Evolutionary conservation across 305 asterid species (phyloP).

Genomic region (Fraxinus paxiana): DNA sequence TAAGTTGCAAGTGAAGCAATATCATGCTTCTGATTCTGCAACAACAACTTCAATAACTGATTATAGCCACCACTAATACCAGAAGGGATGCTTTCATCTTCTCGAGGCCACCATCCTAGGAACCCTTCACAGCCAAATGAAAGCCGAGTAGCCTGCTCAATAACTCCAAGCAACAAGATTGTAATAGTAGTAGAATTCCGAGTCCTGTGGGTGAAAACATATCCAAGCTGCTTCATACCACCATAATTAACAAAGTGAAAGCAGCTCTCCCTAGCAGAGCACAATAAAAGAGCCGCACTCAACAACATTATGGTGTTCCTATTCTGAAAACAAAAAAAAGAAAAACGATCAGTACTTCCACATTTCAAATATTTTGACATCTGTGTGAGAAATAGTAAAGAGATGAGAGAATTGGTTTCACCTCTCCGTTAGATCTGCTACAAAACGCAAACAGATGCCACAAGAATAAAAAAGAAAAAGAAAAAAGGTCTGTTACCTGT

Average conservation of each 20-base stretch:
- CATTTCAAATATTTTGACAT: not conserved
- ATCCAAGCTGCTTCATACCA: constrained; percentile 88
- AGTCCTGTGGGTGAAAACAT: constrained; percentile 42
- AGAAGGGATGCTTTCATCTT: constrained; percentile 66
- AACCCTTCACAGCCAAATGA: constrained; percentile 95
- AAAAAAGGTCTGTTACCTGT: constrained; percentile 45
- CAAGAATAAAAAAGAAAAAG: constrained; percentile 2
- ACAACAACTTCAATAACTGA: constrained; percentile 70
- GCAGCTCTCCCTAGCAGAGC: constrained; percentile 87
- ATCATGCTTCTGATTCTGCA: constrained; percentile 83
- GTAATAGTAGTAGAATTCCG: constrained; percentile 51
- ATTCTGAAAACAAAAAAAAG: constrained; percentile 42
- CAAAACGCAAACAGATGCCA: constrained; percentile 14
- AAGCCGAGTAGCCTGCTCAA: constrained; percentile 82
- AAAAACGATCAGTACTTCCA: constrained; percentile 16
- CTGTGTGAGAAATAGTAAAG: constrained; percentile 10
- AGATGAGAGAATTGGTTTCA: constrained; percentile 12
- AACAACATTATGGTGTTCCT: constrained; percentile 66
- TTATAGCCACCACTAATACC: constrained; percentile 84
- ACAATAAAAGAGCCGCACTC: constrained; percentile 61
- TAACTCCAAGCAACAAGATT: constrained; percentile 69
- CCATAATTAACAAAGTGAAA: constrained; percentile 68
- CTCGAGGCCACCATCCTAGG: constrained; percentile 80
- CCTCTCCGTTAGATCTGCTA: constrained; percentile 20
- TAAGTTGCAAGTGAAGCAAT: constrained; percentile 77